Base-by-base conservation (phyloP, 2,329 filamentous ascomycete species). In the Pseudogymnoascus sp. region DNA sequence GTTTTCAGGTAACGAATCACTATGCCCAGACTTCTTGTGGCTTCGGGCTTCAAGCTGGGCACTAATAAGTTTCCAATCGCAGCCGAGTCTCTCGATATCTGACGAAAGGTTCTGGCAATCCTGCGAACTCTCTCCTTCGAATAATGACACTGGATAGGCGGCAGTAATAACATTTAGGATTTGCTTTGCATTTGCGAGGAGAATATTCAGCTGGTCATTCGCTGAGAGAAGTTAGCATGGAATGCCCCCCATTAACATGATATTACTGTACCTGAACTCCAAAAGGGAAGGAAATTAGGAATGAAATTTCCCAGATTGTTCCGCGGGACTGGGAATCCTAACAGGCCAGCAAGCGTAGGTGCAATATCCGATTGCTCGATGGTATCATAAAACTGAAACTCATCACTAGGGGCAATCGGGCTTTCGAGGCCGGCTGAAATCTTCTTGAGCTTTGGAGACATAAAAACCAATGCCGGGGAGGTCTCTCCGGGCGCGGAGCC, bases 341-440 rank as follows among this genome's bases (percentile, higher is more conserved):
- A 81, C 31, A 99, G 78, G 0, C 88, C 91, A 10, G 90, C 92
- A 21, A 99, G 79, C 0, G 93, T 97, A 1, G 95, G 93, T 0
- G 91, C 91, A 65, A 99, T 83, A 75, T 99, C 96, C 1, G 92
- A 96, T 77, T 99, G 95, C 72, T 97, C 90, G n/a, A 97, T 85
- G 63, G 80, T 85, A 34, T 80, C 81, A 73, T 97, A 97, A 73
- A 90, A 97, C 65, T 89, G 84, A 68, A 96, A 96, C 66, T 95
- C 87, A 16, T 86, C 81, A 39, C 79, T 79, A 5, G 85, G 82
- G 11, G 80, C 75, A 3, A 83, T 77, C 0, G 93, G 92, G 40
- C 79, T 77, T 37, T 74, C 64, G 2, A 75, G 59, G 39, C 63
- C 69, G 8, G 68, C 71, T 1, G 73, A 68, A 5, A 92, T 77